Percentiles rank a stretch among this genome's conserved stretches.
Conservation (phyloP, 495 filamentous ascomycete genomes). For the Daldinia vernicosa region DNA sequence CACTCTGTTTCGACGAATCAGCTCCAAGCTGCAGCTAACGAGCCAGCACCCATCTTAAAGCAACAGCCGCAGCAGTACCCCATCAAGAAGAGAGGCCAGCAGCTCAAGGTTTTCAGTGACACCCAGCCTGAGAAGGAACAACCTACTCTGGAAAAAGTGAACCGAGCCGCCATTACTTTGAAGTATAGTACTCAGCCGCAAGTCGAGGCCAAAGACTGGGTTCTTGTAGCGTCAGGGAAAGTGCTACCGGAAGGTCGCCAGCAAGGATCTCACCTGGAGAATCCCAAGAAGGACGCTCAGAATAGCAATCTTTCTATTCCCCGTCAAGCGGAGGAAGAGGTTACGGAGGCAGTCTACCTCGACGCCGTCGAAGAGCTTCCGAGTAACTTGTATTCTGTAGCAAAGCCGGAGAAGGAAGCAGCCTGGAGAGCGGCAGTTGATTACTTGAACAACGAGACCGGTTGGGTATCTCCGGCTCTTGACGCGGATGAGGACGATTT, state of each 20-base stretch:
- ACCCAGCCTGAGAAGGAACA: slow-evolving; percentile 42
- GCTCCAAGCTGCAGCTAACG: slow-evolving; percentile 35
- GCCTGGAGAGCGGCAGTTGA: neutral
- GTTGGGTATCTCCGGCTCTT: slow-evolving; percentile 8
- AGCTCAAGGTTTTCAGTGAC: slow-evolving; percentile 74
- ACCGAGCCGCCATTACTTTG: neutral
- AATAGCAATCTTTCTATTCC: neutral
- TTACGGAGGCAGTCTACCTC: slow-evolving; percentile 52
- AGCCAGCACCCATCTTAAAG: slow-evolving; percentile 48
- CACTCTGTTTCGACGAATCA: slow-evolving; percentile 59
- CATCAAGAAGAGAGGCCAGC: slow-evolving; percentile 59
- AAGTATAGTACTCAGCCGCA: slow-evolving; percentile 9
- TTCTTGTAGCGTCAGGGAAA: neutral
- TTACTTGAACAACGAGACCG: neutral
- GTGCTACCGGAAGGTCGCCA: neutral
- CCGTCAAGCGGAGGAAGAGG: slow-evolving; percentile 40
- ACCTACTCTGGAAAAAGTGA: neutral
- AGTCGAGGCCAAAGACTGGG: neutral
- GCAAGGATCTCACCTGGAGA: slow-evolving; percentile 2
- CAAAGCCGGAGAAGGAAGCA: slow-evolving; percentile 12
- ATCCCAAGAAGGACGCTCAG: slow-evolving; percentile 2
- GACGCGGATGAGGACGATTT: neutral
- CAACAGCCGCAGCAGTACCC: slow-evolving; percentile 50
- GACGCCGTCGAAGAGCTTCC: slow-evolving; percentile 54
- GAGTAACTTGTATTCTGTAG: slow-evolving; percentile 9